Conservation (phyloP, 164 flowering plant genomes). For the Hamamelis virginiana region DNA sequence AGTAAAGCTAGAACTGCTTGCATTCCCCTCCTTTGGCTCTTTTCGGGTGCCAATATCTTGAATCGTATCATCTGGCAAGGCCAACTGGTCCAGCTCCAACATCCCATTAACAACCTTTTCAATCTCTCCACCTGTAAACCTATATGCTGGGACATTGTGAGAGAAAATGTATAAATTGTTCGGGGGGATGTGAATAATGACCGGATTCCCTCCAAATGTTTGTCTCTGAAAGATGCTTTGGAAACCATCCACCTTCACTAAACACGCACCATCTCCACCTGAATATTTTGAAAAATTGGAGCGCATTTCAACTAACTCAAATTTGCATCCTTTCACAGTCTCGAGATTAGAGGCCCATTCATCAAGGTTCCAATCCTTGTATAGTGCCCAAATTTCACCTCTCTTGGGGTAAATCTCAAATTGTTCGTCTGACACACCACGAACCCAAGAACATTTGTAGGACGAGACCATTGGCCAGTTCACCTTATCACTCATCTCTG, state of each 20-base stretch:
- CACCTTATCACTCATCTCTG: slow-evolving; percentile 14
- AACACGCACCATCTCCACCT: slow-evolving; percentile 22
- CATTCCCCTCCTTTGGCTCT: not conserved
- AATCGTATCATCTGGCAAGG: slow-evolving; percentile 22
- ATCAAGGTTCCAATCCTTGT: slow-evolving; percentile 35
- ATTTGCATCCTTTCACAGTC: slow-evolving; percentile 20
- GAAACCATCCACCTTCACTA: slow-evolving; percentile 35
- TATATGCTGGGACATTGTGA: slow-evolving; percentile 39
- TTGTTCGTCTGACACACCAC: slow-evolving; percentile 22
- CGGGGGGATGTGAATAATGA: slow-evolving; percentile 27
- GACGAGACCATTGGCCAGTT: slow-evolving; percentile 26
- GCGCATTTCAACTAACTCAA: slow-evolving; percentile 35
- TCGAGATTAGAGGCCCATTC: slow-evolving; percentile 33
- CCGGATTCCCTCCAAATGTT: slow-evolving; percentile 15
- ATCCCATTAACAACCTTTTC: slow-evolving; percentile 26
- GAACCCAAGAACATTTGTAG: slow-evolving; percentile 26
- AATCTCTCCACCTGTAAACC: slow-evolving; percentile 31
- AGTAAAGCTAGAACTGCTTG: slow-evolving; percentile 4
- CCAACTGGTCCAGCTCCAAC: slow-evolving; percentile 39
- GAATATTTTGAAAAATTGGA: slow-evolving; percentile 23
- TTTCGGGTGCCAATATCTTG: not conserved
- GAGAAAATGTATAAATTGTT: slow-evolving; percentile 36
- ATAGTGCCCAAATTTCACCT: slow-evolving; percentile 48
- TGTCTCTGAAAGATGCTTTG: slow-evolving; percentile 30
- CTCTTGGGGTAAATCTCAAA: slow-evolving; percentile 35